Evolutionary conservation across 345 rosid genomes (phyloP).

Genomic region (Aethionema arabicum): DNA sequence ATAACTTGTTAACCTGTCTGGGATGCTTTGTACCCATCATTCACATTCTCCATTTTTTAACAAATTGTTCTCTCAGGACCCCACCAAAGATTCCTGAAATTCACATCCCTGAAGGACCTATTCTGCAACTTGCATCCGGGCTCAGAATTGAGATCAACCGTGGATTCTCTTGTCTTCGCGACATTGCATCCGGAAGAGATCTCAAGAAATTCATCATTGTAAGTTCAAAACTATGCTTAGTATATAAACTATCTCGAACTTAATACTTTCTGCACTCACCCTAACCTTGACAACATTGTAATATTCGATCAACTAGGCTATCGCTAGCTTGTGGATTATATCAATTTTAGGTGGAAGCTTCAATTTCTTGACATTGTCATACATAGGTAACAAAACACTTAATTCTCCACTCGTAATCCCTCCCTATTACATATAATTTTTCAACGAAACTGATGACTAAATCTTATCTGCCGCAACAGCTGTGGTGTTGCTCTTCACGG

Average conservation of each 20-base stretch:
- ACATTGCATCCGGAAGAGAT: conserved; percentile 91
- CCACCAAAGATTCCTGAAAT: conserved; percentile 81
- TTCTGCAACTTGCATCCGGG: conserved; percentile 65
- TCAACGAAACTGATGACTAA: conserved; percentile 1
- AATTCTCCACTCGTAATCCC: not conserved
- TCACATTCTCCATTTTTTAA: conserved; percentile 49
- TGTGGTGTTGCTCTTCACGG: conserved; percentile 60
- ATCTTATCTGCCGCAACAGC: conserved; percentile 40
- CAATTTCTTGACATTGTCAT: conserved; percentile 71
- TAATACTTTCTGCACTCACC: not conserved
- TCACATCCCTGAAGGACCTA: conserved; percentile 72
- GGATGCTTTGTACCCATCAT: not conserved
- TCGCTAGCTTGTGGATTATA: conserved; percentile 68
- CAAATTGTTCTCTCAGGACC: conserved; percentile 42
- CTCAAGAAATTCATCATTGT: conserved; percentile 89
- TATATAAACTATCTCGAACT: conserved; percentile 3
- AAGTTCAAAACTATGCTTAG: conserved; percentile 25
- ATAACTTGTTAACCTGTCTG: not conserved
- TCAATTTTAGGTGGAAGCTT: conserved; percentile 68
- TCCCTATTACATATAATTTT: not conserved
- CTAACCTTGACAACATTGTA: not conserved
- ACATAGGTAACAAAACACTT: conserved; percentile 56
- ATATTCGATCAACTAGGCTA: conserved; percentile 45
- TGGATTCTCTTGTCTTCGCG: conserved; percentile 59
- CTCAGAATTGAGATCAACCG: conserved; percentile 75